Percentiles rank a stretch among this genome's conserved stretches.
Conservation (phyloP, 1,284 basidiomycete genomes). For the Melampsora americana region DNA sequence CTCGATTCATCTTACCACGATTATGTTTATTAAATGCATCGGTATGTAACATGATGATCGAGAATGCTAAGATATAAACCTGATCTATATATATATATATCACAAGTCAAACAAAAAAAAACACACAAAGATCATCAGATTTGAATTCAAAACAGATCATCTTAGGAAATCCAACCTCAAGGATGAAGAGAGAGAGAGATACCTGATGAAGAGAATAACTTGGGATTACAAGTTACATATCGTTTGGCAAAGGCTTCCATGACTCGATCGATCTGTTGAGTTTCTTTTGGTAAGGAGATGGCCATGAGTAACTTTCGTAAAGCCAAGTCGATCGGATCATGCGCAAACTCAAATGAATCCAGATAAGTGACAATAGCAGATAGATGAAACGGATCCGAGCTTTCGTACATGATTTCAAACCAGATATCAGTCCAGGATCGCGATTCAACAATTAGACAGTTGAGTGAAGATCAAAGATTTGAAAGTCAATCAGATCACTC, state of each 20-base stretch:
- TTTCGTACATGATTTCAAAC: too few species aligned
- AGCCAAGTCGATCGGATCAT: slow-evolving; percentile 82
- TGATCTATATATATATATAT: slow-evolving; percentile 80
- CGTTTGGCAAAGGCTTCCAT: slow-evolving; percentile 89
- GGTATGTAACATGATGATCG: slow-evolving; percentile 97
- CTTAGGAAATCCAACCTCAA: too few species aligned
- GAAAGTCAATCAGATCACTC: not conserved
- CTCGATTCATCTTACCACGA: slow-evolving; percentile 89
- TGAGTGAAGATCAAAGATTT: not conserved
- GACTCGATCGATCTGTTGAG: slow-evolving; percentile 96
- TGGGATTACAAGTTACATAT: slow-evolving; percentile 80
- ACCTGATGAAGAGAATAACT: slow-evolving; percentile 75
- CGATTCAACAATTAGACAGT: not conserved
- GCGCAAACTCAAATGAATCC: slow-evolving; percentile 71
- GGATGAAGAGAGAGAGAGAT: too few species aligned
- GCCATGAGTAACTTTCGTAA: slow-evolving; percentile 87
- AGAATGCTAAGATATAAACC: slow-evolving; percentile 94
- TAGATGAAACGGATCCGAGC: slow-evolving; percentile 69
- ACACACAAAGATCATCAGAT: too few species aligned
- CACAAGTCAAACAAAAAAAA: too few species aligned
- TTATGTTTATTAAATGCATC: slow-evolving; percentile 97
- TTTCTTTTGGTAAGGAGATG: slow-evolving; percentile 84
- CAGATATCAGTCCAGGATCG: too few species aligned
- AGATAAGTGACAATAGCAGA: slow-evolving; percentile 72
- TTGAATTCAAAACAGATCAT: not conserved